These are phyloP conservation scores for Amniculicola lignicola DNA, from an alignment of 495 filamentous ascomycete genomes.

Conservation along the genomic window DNA sequence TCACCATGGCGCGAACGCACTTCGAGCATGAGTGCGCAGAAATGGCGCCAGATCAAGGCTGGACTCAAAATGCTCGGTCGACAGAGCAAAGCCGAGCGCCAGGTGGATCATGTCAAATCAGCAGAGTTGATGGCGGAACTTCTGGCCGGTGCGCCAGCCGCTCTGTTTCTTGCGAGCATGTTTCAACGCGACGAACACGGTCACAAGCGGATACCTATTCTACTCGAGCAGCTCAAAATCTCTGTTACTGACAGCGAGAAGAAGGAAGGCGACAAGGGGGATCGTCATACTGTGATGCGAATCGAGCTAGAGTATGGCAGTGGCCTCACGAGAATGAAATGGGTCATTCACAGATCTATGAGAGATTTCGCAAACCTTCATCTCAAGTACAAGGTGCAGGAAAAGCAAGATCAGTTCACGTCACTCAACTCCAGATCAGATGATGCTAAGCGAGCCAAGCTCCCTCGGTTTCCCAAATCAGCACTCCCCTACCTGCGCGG, in stretches of 20 bases:
- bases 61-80: constrained; percentile 78
- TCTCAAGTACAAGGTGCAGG: constrained; percentile 81
- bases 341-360: constrained; percentile 84
- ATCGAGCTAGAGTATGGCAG: constrained; percentile 96
- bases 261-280: constrained; percentile 58
- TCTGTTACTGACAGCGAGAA: constrained; percentile 68
- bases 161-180: constrained; percentile 90
- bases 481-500: constrained; percentile 90
- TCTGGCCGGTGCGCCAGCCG: constrained; percentile 84
- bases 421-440: constrained; percentile 31
- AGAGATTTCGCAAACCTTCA: constrained; percentile 92
- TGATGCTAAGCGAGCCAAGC: constrained; percentile 57
- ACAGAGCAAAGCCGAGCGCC: constrained; percentile 70
- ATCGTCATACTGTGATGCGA: constrained; percentile 81
- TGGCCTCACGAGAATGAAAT: constrained; percentile 93
- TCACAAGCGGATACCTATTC: constrained; percentile 87
- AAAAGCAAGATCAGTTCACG: constrained; percentile 54
- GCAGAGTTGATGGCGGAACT: constrained; percentile 95
- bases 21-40: constrained; percentile 74
- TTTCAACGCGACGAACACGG: constrained; percentile 96
- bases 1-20: constrained; percentile 59
- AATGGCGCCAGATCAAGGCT: constrained; percentile 83
- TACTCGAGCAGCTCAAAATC: constrained; percentile 92
- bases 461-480: constrained; percentile 83
- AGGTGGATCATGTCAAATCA: constrained; percentile 87